Evolutionary conservation across 306 rosid species (phyloP).

Genomic region (Ziziphus jujuba): DNA sequence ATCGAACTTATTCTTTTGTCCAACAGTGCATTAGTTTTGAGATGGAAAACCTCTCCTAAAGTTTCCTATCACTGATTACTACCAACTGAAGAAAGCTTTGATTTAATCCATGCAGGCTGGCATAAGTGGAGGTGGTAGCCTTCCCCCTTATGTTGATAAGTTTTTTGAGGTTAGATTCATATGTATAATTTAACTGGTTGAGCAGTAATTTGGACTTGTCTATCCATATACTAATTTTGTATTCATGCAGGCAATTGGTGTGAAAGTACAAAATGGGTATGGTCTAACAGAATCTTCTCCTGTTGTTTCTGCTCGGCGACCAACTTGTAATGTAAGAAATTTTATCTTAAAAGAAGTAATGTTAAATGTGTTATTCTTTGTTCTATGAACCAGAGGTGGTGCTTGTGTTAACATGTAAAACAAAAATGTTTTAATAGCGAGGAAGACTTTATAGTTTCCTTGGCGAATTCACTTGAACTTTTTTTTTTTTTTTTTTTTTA

Average conservation of each 20-base stretch:
- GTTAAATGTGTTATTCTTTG: background rate
- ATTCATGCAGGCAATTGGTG: conserved; percentile 74
- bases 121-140: conserved; percentile 91
- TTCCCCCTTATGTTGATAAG: conserved; percentile 69
- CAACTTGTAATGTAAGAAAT: conserved; percentile 67
- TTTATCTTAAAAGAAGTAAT: background rate
- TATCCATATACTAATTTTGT: background rate
- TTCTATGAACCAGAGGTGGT: too few relatives aligned
- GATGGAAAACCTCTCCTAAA: background rate
- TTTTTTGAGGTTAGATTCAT: conserved; percentile 80
- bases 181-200: conserved; percentile 8
- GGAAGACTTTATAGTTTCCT: too few relatives aligned
- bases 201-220: background rate
- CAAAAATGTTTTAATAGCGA: too few relatives aligned
- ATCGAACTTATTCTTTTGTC: background rate
- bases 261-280: conserved; percentile 87
- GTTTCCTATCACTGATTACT: background rate
- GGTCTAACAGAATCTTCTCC: conserved; percentile 96
- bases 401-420: too few relatives aligned
- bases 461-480: too few relatives aligned
- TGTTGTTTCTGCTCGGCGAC: conserved; percentile 74
- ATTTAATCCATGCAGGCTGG: conserved; percentile 74
- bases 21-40: background rate
- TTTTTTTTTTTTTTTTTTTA: too few relatives aligned
- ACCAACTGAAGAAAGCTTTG: conserved; percentile 11